Evolutionary conservation across 75 land plant genomes (phyloP).

Genomic region (Cryptomeria japonica): DNA sequence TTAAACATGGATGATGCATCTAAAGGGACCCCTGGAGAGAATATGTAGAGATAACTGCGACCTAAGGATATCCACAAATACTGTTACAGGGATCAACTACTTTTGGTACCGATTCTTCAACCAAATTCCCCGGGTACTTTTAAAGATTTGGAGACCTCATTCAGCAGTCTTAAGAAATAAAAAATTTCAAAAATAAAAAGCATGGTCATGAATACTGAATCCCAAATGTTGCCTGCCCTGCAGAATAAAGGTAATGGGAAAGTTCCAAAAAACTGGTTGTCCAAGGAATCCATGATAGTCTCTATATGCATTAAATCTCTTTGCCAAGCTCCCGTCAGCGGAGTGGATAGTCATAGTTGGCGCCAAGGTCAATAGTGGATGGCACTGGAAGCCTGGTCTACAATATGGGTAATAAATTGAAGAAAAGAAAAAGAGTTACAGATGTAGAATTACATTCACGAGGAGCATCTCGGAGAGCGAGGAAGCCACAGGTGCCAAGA

Average conservation of each 20-base stretch:
- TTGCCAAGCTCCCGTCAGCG: background rate
- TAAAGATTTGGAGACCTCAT: no score
- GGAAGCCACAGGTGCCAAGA: conserved; percentile 72
- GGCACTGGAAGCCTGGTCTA: background rate
- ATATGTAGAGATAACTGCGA: no score
- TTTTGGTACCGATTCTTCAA: no score
- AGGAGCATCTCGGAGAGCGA: conserved; percentile 56
- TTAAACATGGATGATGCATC: background rate
- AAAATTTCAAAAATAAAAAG: no score
- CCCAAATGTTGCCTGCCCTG: background rate
- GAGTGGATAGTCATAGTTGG: no score
- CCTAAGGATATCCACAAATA: no score
- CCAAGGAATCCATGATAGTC: background rate
- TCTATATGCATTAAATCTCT: background rate
- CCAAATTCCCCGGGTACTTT: no score
- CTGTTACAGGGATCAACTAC: no score
- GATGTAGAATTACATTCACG: conserved; percentile 22
- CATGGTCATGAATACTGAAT: no score
- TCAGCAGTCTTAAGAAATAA: no score
- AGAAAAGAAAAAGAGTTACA: background rate
- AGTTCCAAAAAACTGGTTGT: background rate
- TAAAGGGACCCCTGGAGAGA: no score
- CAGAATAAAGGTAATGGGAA: background rate
- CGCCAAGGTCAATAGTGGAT: no score
- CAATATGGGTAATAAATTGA: background rate